These are phyloP conservation scores for Chaetomium fimeti DNA, from an alignment of 495 filamentous ascomycete genomes.

Conservation along the genomic window DNA sequence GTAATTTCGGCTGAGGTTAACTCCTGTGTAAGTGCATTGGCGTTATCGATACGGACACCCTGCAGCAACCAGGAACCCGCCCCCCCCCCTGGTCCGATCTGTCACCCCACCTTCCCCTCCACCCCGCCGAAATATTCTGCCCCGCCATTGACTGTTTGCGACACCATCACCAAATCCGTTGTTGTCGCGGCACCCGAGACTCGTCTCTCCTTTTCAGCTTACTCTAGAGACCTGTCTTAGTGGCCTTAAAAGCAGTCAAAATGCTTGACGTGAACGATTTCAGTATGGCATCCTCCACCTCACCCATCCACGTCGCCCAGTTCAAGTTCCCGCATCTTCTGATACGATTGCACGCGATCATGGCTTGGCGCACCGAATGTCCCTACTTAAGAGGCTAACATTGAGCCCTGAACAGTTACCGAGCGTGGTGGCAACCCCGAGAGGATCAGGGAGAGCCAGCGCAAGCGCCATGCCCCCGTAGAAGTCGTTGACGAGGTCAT, in stretches of 20 bases:
- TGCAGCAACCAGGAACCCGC: not conserved
- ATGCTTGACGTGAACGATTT: conserved; percentile 47
- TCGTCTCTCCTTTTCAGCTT: not conserved
- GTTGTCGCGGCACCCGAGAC: not conserved
- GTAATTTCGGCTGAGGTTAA: too few relatives aligned
- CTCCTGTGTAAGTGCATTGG: not conserved
- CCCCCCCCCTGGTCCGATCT: conserved; percentile 25
- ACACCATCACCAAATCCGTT: conserved; percentile 16
- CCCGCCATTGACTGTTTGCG: conserved; percentile 33
- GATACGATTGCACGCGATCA: conserved; percentile 10
- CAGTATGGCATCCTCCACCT: conserved; percentile 26
- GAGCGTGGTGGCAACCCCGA: conserved; percentile 88
- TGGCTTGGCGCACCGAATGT: conserved; percentile 8
- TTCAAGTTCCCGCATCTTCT: not conserved
- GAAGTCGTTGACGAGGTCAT: conserved; percentile 89
- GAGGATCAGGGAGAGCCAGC: conserved; percentile 84
- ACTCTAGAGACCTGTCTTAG: not conserved
- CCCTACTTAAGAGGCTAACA: conserved; percentile 59
- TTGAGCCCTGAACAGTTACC: conserved; percentile 65
- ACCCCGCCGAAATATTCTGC: conserved; percentile 37
- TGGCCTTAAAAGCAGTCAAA: conserved; percentile 7
- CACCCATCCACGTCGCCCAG: not conserved
- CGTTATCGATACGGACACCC: conserved; percentile 4
- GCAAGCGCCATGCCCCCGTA: conserved; percentile 72
- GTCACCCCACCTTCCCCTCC: conserved; percentile 36